phyloP scores from a whole-genome alignment of 768 basidiomycete species.

The Cystobasidium onofrii region DNA sequence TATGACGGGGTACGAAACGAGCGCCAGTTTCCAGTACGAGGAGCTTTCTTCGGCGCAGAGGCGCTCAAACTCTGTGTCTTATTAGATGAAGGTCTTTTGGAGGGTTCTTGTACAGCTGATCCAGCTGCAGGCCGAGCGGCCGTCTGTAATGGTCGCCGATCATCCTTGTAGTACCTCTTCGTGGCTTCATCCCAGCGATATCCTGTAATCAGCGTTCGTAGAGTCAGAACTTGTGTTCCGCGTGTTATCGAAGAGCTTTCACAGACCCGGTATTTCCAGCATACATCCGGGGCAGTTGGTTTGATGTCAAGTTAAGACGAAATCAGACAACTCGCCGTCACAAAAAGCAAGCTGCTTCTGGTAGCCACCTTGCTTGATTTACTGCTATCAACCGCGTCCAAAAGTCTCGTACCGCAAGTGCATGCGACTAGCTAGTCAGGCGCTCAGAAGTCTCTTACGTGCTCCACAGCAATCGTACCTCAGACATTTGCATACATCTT shows the following conservation, averaged over 20 bases:
- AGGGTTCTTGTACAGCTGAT: too few species aligned
- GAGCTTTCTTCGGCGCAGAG: not conserved
- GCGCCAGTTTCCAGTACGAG: not conserved
- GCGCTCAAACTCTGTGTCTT: not conserved
- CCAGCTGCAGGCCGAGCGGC: not conserved
- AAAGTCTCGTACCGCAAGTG: not conserved
- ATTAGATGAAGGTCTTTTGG: not conserved
- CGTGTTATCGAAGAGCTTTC: not conserved
- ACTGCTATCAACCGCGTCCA: not conserved
- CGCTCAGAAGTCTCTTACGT: not conserved
- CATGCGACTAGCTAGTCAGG: not conserved
- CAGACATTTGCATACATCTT: not conserved
- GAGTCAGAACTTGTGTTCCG: not conserved
- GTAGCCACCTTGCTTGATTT: not conserved
- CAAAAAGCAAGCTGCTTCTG: too few species aligned
- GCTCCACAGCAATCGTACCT: not conserved
- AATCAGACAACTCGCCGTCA: too few species aligned
- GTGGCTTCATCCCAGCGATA: slow-evolving; percentile 17
- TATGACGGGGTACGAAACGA: not conserved
- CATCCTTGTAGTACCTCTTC: slow-evolving; percentile 33
- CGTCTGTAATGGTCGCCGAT: not conserved
- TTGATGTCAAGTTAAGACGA: not conserved
- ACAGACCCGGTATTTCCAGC: slow-evolving; percentile 21
- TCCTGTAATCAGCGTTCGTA: not conserved
- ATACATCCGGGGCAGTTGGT: slow-evolving; percentile 6